These are phyloP conservation scores for Metschnikowia arizonensis DNA, from an alignment of 805 yeast genomes.

Conservation along the genomic window DNA sequence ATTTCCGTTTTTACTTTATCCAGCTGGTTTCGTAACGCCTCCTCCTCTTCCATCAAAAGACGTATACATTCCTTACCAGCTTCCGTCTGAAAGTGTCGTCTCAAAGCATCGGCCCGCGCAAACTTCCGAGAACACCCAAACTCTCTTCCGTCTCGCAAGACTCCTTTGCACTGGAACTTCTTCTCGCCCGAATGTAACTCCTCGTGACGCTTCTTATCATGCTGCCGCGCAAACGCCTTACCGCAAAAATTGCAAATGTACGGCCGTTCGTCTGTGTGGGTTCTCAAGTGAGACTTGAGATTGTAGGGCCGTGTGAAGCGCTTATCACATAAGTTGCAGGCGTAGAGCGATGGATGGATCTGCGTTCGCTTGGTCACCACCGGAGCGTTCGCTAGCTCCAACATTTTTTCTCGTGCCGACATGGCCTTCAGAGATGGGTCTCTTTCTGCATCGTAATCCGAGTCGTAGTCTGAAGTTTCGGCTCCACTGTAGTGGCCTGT, in stretches of 20 bases:
- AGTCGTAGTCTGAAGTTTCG: slow-evolving; percentile 20
- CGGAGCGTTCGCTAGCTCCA: slow-evolving; percentile 61
- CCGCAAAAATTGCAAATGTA: slow-evolving; percentile 70
- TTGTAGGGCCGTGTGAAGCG: slow-evolving; percentile 91
- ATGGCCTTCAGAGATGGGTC: slow-evolving; percentile 8
- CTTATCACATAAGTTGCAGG: slow-evolving; percentile 81
- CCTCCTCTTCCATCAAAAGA: slow-evolving; percentile 40
- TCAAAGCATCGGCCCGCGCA: slow-evolving; percentile 44
- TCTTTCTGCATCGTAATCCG: slow-evolving; percentile 12
- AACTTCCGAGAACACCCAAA: slow-evolving; percentile 45
- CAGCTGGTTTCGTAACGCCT: slow-evolving; percentile 21
- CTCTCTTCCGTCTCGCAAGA: slow-evolving; percentile 46
- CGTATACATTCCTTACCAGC: slow-evolving; percentile 43
- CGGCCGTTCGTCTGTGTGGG: slow-evolving; percentile 85
- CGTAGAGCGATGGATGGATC: slow-evolving; percentile 68
- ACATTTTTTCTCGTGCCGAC: slow-evolving; percentile 52
- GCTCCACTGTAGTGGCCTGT: slow-evolving; percentile 7
- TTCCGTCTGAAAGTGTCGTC: slow-evolving; percentile 45
- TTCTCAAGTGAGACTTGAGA: slow-evolving; percentile 82
- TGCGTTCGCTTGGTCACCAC: slow-evolving; percentile 54
- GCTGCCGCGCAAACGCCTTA: slow-evolving; percentile 60
- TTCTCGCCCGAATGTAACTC: slow-evolving; percentile 72
- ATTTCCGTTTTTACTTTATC: slow-evolving; percentile 13
- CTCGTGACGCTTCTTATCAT: slow-evolving; percentile 44
- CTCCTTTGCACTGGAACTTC: slow-evolving; percentile 67